These are phyloP conservation scores for Malus domestica DNA, from an alignment of 306 rosid genomes.

Conservation along the genomic window ASM211411v1 NC_041789.1:16035501-16036000, in stretches of 20 bases:
- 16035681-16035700: conserved; percentile 80
- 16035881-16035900: no score
- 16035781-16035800: no score
- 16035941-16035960: background rate
- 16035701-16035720: conserved; percentile 84
- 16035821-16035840: no score
- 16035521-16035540: conserved; percentile 53
- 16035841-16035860: no score
- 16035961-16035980: background rate
- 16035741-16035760: conserved; percentile 99
- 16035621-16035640: conserved; percentile 76
- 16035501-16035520: background rate
- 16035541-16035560: conserved; percentile 61
- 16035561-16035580: conserved; percentile 47
- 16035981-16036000: background rate
- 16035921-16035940: no score
- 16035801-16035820: background rate
- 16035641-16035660: conserved; percentile 91
- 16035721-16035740: conserved; percentile 77
- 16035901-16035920: background rate
- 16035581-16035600: conserved; percentile 55
- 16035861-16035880: no score
- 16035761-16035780: conserved; percentile 88
- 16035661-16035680: conserved; percentile 75
- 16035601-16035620: conserved; percentile 80